Evolutionary conservation across 768 basidiomycete genomes (phyloP), one percentile per base, ranked within the genome.

Genomic region (Russula lepida): DNA sequence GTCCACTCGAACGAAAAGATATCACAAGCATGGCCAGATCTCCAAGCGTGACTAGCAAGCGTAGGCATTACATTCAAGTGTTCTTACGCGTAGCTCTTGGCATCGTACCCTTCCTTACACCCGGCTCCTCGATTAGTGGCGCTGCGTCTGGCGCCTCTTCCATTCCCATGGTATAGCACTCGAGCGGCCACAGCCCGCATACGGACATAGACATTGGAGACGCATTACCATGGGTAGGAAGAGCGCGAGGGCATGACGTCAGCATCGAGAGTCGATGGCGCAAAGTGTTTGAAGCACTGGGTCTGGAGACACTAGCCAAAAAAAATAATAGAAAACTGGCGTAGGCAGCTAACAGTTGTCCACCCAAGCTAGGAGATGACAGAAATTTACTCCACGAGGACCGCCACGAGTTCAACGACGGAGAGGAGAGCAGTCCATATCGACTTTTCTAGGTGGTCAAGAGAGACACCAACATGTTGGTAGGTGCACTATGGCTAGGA

Each of bases 101-200:
- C 57, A 17, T 54, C 27, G 27, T 17, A n/a, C 28, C 33, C 43
- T 47, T 47, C 28, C 37, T 48, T 53, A 30, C 46, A 21, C 17
- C 35, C 44, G 52, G 56, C 52, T 43, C 35, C 19, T 46, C 63
- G 46, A 28, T 30, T 35, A 37, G 37, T 48, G 41, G 52, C 49
- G 62, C 54, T n/a, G 55, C 46, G 56, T 64, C 56, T 66, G 65
- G 71, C 70, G 71, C 68, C 69, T 73, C 77, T 77, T 77, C 77
- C 76, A 77, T 77, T 77, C 77, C 73, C 77, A 77, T 77, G 76
- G 77, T 78, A 77, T 71, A 75, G 52, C 73, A 72, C 69, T 70
- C 68, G 39, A 67, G 64, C 60, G 37, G 15, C 48, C 43, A 47
- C 52, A 23, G 25, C 56, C 59, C 53, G 48, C 41, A 54, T 56